A percentile compares a stretch with the other conserved stretches of the same genome.
Evolutionary conservation across 495 filamentous ascomycete genomes (phyloP).

Genomic region (Annulohypoxylon moriforme): DNA sequence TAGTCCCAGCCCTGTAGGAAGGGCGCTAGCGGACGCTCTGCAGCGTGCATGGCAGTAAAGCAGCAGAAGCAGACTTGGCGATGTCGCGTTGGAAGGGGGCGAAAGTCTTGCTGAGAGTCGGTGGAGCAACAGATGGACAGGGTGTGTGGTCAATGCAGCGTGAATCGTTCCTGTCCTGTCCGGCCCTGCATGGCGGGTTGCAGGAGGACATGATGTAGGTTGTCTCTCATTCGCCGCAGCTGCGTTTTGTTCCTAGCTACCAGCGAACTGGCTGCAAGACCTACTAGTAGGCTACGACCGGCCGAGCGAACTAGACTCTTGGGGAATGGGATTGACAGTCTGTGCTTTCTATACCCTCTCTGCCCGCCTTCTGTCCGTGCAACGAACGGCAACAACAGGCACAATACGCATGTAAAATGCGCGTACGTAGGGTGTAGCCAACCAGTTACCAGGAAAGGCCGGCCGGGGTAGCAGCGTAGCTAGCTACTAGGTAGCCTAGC

Average conservation of each 20-base stretch:
- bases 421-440: conserved; percentile 28
- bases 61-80: conserved; percentile 41
- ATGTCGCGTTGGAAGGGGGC: conserved; percentile 40
- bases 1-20: conserved; percentile 44
- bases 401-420: conserved; percentile 26
- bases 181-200: conserved; percentile 43
- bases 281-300: conserved; percentile 21
- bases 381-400: conserved; percentile 12
- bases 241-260: conserved; percentile 42
- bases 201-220: conserved; percentile 29
- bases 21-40: conserved; percentile 34
- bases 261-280: conserved; percentile 35
- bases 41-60: conserved; percentile 41
- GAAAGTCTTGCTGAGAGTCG: conserved; percentile 22
- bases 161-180: conserved; percentile 48
- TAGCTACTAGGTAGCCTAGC: conserved; percentile 20
- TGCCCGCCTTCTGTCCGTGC: conserved; percentile 17
- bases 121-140: conserved; percentile 34
- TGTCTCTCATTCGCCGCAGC: conserved; percentile 35
- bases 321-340: conserved; percentile 29
- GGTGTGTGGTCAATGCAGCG: conserved; percentile 38
- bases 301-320: conserved; percentile 27
- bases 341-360: conserved; percentile 29
- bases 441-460: not conserved
- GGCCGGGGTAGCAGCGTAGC: conserved; percentile 9